Conservation (phyloP, 2,329 filamentous ascomycete species). For the Ophiostoma angusticollis region DNA sequence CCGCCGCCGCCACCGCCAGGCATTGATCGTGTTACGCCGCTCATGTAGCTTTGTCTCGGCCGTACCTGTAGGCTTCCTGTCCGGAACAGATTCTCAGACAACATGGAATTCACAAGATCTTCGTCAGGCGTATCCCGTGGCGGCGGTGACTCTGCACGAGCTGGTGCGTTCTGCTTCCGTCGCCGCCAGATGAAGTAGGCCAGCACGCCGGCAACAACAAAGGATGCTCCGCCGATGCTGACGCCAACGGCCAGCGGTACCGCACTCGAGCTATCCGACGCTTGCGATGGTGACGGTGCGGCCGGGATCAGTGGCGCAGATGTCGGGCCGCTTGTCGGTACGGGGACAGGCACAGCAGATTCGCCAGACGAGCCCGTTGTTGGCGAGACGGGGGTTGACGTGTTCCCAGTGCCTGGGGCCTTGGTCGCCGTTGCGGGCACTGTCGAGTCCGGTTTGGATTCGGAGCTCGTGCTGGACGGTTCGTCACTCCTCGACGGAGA, state of each 20-base stretch:
- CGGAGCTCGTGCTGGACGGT: not conserved
- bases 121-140: constrained; percentile 10
- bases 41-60: not conserved
- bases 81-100: constrained; percentile 5
- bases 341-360: not conserved
- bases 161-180: not conserved
- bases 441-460: no score
- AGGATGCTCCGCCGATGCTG: constrained; percentile 7
- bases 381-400: no score
- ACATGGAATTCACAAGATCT: not conserved
- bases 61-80: not conserved
- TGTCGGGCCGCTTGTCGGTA: not conserved
- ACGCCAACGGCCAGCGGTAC: constrained; percentile 11
- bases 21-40: not conserved
- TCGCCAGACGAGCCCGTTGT: not conserved
- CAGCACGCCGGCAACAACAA: not conserved
- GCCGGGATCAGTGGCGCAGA: no score
- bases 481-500: not conserved
- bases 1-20: not conserved
- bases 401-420: no score
- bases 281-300: not conserved
- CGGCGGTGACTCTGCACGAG: constrained; percentile 12
- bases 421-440: no score
- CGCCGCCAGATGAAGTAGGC: constrained; percentile 8
- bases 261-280: not conserved